A percentile compares a stretch with the other conserved stretches of the same genome.
phyloP scores from a whole-genome alignment of 495 filamentous ascomycete species.

The Tuber brumale region DNA sequence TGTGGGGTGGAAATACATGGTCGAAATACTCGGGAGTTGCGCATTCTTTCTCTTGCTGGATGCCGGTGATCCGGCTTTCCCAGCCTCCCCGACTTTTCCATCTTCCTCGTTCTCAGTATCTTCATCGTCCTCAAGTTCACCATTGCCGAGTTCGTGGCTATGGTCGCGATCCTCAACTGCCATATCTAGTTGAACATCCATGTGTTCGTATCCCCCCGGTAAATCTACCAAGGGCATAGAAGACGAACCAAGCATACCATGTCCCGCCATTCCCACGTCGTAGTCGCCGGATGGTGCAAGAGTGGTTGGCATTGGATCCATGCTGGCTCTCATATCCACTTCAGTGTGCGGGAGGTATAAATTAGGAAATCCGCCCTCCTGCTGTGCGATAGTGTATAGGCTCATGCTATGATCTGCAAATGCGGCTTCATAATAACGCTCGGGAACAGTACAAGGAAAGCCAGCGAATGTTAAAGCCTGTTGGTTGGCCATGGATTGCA shows the following conservation, averaged over 20 bases:
- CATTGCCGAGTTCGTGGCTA: conserved; percentile 15
- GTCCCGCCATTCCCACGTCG: conserved; percentile 14
- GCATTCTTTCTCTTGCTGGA: conserved; percentile 22
- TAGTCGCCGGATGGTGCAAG: conserved; percentile 24
- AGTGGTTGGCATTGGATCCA: conserved; percentile 27
- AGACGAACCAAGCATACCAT: conserved; percentile 14
- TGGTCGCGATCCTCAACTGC: background rate
- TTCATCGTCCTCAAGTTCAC: conserved; percentile 18
- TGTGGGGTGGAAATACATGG: conserved; percentile 38
- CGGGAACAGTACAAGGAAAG: conserved; percentile 16
- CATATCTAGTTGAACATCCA: background rate
- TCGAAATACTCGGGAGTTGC: conserved; percentile 21
- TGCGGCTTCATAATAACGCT: conserved; percentile 33
- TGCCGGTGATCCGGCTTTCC: conserved; percentile 12
- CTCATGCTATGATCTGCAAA: conserved; percentile 23
- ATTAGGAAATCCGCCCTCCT: conserved; percentile 37
- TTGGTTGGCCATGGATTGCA: conserved; percentile 9
- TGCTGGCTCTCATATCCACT: conserved; percentile 11
- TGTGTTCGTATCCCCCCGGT: conserved; percentile 8
- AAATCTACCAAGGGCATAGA: conserved; percentile 22
- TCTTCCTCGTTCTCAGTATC: conserved; percentile 25
- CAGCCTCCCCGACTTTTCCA: conserved; percentile 17
- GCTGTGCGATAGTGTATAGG: conserved; percentile 31
- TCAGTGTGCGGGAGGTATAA: conserved; percentile 23
- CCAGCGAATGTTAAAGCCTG: conserved; percentile 9